These are phyloP conservation scores for Bryum argenteum DNA, from an alignment of 225 moss, liverwort and hornwort species.

Conservation along the genomic window DNA sequence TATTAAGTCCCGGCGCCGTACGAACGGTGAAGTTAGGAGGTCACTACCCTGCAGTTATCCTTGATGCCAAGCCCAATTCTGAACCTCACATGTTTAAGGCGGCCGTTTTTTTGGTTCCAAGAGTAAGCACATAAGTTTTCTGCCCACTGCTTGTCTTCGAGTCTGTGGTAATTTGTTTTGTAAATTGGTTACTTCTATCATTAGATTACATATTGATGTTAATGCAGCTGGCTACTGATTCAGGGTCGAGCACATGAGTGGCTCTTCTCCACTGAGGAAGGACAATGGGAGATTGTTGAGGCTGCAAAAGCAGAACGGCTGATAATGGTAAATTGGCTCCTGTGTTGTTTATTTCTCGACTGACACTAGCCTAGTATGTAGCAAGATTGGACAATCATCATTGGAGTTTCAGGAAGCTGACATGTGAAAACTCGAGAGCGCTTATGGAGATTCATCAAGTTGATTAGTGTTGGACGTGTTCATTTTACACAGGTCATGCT, in stretches of 20 bases:
- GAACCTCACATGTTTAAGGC: conserved; percentile 56
- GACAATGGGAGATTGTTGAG: conserved; percentile 91
- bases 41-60: conserved; percentile 66
- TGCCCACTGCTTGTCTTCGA: neutral
- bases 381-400: neutral
- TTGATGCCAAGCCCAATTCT: conserved; percentile 77
- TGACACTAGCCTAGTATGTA: conserved; percentile 10
- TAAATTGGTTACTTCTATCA: conserved; percentile 7
- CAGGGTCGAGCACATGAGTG: conserved; percentile 97
- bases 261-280: conserved; percentile 89
- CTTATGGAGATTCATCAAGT: conserved; percentile 13
- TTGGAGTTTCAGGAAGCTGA: conserved; percentile 10
- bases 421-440: neutral
- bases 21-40: conserved; percentile 60
- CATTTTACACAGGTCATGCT: conserved; percentile 64
- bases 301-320: conserved; percentile 91
- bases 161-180: neutral
- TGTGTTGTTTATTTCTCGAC: conserved; percentile 15
- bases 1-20: conserved; percentile 67
- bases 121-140: conserved; percentile 51
- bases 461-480: conserved; percentile 17
- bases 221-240: neutral
- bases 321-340: conserved; percentile 67
- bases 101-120: conserved; percentile 91
- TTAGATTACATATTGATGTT: conserved; percentile 1